Conservation (phyloP, 495 filamentous ascomycete species). For the Neurospora sp. region DNA sequence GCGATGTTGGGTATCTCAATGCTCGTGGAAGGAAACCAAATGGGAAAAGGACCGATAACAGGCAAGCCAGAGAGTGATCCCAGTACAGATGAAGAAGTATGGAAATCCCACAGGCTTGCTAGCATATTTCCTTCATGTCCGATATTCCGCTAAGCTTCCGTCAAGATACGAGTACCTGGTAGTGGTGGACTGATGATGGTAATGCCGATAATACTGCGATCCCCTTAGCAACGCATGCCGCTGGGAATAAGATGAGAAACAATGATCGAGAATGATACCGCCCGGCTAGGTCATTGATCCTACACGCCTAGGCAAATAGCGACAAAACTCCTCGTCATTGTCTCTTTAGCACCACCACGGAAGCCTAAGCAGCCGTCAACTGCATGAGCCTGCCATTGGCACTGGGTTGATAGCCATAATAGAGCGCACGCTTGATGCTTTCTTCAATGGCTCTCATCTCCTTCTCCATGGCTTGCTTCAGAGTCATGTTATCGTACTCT, state of each 20-base stretch:
- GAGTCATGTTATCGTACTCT: slow-evolving; percentile 22
- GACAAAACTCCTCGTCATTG: not conserved
- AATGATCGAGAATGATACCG: not conserved
- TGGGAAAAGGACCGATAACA: not conserved
- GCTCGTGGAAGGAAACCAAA: not conserved
- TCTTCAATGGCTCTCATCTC: slow-evolving; percentile 35
- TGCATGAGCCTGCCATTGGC: not conserved
- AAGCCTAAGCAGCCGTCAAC: not conserved
- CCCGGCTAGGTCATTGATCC: too few species aligned
- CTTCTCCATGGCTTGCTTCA: slow-evolving; percentile 19
- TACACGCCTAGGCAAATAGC: too few species aligned
- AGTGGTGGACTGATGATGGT: not conserved
- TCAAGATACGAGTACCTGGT: not conserved
- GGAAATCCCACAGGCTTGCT: not conserved
- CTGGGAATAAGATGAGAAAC: not conserved
- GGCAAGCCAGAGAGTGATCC: not conserved
- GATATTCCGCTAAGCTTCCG: not conserved
- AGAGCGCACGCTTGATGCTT: slow-evolving; percentile 23
- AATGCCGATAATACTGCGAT: not conserved
- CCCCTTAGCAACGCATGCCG: not conserved
- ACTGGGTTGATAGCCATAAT: not conserved
- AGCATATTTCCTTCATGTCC: not conserved
- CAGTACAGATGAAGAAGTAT: not conserved
- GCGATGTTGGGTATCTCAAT: not conserved
- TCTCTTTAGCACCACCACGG: not conserved